Base-by-base conservation (phyloP, 2,329 filamentous ascomycete genomes). In the Amesomyces nigricolor region DNA sequence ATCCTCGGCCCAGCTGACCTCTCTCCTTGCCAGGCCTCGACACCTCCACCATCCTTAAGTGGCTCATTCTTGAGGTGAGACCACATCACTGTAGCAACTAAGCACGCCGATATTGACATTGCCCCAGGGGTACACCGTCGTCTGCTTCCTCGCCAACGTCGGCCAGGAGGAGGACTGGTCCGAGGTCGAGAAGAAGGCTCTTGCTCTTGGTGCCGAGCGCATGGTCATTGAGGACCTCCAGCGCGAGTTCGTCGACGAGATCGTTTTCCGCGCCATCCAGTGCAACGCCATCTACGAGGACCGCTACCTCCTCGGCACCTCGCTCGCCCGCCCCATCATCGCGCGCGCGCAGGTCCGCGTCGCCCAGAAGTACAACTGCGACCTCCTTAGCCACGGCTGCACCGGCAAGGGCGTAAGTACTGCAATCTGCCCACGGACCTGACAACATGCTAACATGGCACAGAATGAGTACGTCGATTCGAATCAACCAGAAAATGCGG, bases 261-360 rank as follows among this genome's bases (percentile, higher is more conserved):
- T 94, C 44, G 87, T 86, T 77, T 91, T 86, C 80, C 85, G 81
- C 51, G 88, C 89, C 59, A 81, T 94, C 61, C 86, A 89, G 72
- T 89, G 83, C 70, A 83, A 85, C 62, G 82, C 82, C 59, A 81
- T 84, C 70, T 87, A 85, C 69, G 83, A 90, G 75, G 84, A 85
- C 67, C 65, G 66, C 43, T 70, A 71, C 59, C 71, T 74, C 42
- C 65, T 71, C 59, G 81, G 82, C 58, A 86, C 82, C 53, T 77
- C 76, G 43, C 77, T 89, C 58, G 86, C 86, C 60, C 81, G 85
- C 54, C 86, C 86, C 42, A 80, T 88, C 69, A 88, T 88, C 64
- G 85, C 85, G 60, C 77, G 84, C 58, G 80, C 80, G 46, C 82
- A 86, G 72, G 85, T 87, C 66, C 72, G 73, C 53, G 82, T 85